Evolutionary conservation across 2,329 filamentous ascomycete species (phyloP).

Genomic region (Cladosporium sp.): DNA sequence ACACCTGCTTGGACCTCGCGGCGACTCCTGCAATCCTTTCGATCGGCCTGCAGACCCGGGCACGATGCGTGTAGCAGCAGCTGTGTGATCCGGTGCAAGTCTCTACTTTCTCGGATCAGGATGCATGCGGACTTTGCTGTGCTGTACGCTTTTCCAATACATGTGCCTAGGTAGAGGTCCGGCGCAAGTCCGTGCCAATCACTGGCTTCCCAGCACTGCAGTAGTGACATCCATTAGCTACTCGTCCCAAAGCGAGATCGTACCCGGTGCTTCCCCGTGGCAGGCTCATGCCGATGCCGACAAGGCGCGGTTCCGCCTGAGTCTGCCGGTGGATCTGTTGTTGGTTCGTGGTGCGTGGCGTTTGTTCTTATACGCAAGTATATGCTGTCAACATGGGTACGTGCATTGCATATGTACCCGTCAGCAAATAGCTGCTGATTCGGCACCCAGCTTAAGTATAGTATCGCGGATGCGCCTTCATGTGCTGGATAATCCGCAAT

Average conservation of each 20-base stretch:
- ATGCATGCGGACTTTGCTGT: background rate
- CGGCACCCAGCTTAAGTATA: background rate
- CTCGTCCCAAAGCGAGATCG: background rate
- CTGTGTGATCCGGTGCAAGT: conserved; percentile 4
- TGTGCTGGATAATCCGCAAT: background rate
- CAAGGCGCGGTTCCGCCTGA: background rate
- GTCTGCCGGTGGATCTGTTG: conserved; percentile 1
- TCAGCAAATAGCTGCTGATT: background rate
- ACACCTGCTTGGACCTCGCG: background rate
- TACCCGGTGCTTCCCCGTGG: conserved; percentile 5
- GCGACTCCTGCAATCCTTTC: conserved; percentile 2
- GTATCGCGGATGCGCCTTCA: background rate
- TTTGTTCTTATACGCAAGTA: background rate
- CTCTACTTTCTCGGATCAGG: background rate
- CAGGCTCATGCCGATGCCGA: background rate
- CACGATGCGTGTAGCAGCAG: background rate
- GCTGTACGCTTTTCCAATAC: too few species aligned
- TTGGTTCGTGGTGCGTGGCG: background rate
- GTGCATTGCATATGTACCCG: conserved; percentile 5
- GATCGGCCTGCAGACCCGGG: background rate
- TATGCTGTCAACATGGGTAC: background rate
- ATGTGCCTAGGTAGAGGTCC: background rate
- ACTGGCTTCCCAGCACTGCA: background rate
- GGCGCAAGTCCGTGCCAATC: conserved; percentile 1
- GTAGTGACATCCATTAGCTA: background rate